Evolutionary conservation across 257 asterid species (phyloP).

Genomic region (Solanum megistacrolobum): DNA sequence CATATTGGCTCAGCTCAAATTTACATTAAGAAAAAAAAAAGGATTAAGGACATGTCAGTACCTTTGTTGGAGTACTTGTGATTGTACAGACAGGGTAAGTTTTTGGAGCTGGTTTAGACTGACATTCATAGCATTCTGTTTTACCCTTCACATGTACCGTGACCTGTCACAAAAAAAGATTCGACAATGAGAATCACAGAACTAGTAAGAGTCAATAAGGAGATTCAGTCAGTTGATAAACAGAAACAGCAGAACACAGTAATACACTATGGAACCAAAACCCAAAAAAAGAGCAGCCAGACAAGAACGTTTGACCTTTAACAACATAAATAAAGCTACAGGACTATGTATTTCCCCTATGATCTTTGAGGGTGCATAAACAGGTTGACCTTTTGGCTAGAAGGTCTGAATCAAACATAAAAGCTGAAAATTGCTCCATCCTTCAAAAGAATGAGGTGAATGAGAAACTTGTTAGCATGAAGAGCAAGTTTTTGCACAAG

Average conservation of each 20-base stretch:
- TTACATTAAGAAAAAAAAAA: neutral
- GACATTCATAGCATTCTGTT: constrained; percentile 97
- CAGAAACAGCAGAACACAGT: constrained; percentile 8
- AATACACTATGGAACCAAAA: neutral
- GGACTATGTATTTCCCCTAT: neutral
- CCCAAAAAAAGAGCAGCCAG: neutral
- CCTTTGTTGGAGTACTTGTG: constrained; percentile 98
- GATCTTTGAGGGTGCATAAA: neutral
- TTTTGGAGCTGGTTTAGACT: constrained; percentile 97
- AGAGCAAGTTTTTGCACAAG: neutral
- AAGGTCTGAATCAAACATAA: neutral
- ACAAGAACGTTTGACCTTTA: neutral
- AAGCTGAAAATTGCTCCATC: neutral
- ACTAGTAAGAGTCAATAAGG: neutral
- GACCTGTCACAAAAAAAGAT: constrained; percentile 42
- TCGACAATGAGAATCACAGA: neutral
- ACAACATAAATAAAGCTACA: neutral
- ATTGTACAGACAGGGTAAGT: constrained; percentile 98
- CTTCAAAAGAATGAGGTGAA: neutral
- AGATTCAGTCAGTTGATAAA: neutral
- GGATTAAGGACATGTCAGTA: constrained; percentile 5
- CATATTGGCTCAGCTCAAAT: neutral
- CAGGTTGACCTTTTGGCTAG: neutral
- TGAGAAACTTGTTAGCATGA: neutral
- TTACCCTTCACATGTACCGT: constrained; percentile 88